Conservation (phyloP, 495 filamentous ascomycete species). For the Haplographium delicatum region DNA sequence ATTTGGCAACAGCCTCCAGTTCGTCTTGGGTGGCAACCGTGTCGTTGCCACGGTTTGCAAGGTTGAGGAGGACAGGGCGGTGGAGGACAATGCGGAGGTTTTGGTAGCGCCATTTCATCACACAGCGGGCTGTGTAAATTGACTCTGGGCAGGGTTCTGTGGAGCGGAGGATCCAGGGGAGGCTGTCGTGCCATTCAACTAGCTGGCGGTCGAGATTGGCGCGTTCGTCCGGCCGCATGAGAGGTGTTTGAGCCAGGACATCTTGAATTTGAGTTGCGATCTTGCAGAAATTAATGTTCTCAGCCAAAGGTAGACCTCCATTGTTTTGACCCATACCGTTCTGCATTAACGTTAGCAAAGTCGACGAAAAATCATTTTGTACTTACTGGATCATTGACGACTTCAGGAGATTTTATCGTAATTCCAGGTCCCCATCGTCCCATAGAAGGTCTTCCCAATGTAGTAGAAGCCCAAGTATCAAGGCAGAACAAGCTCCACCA, state of each 20-base stretch:
- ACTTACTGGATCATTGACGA: constrained; percentile 19
- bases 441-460: constrained; percentile 71
- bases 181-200: constrained; percentile 63
- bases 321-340: constrained; percentile 51
- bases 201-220: constrained; percentile 61
- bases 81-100: constrained; percentile 78
- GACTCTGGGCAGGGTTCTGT: constrained; percentile 66
- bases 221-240: constrained; percentile 60
- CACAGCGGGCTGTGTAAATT: constrained; percentile 60
- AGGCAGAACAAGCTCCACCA: constrained; percentile 82
- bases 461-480: constrained; percentile 74
- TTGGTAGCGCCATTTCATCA: constrained; percentile 80
- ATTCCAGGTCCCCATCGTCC: constrained; percentile 69
- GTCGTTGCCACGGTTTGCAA: constrained; percentile 54
- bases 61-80: constrained; percentile 65
- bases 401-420: constrained; percentile 62
- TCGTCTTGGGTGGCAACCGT: constrained; percentile 61
- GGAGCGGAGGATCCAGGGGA: constrained; percentile 65
- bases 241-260: constrained; percentile 61
- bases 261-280: constrained; percentile 75
- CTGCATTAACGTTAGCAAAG: constrained; percentile 9
- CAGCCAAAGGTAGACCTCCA: constrained; percentile 63
- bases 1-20: constrained; percentile 61
- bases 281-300: constrained; percentile 77
- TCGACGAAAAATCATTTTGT: background rate